phyloP scores from a whole-genome alignment of 2,329 filamentous ascomycete genomes.

The Alternaria atra region DNA sequence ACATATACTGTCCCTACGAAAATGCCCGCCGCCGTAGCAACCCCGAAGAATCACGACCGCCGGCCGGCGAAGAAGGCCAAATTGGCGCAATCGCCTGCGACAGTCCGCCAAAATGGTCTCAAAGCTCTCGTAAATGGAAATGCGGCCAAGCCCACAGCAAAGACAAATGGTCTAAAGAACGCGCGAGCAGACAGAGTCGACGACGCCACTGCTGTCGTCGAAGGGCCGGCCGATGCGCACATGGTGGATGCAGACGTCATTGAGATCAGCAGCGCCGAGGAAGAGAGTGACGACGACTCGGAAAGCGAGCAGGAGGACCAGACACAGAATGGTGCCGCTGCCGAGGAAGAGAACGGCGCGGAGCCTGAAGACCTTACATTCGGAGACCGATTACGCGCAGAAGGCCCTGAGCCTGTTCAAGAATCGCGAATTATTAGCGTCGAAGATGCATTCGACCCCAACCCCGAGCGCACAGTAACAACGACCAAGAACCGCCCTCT shows the following conservation, averaged over 20 bases:
- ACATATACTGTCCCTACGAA: not conserved
- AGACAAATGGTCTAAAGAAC: slow-evolving; percentile 63
- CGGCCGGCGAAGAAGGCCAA: slow-evolving; percentile 51
- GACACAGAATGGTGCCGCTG: slow-evolving; percentile 30
- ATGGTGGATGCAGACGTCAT: slow-evolving; percentile 53
- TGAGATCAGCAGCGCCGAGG: slow-evolving; percentile 59
- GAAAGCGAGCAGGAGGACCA: slow-evolving; percentile 34
- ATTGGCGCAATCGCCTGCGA: slow-evolving; percentile 41
- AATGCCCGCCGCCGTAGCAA: slow-evolving; percentile 48
- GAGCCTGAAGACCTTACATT: slow-evolving; percentile 74
- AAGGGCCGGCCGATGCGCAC: slow-evolving; percentile 55
- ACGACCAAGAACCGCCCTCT: slow-evolving; percentile 58
- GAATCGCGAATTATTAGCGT: slow-evolving; percentile 73
- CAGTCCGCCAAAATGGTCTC: slow-evolving; percentile 40
- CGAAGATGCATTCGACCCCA: slow-evolving; percentile 60
- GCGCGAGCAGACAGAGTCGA: slow-evolving; percentile 63
- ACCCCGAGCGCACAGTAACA: slow-evolving; percentile 57
- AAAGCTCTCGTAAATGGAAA: slow-evolving; percentile 43
- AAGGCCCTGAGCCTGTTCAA: slow-evolving; percentile 55
- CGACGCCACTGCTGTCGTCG: slow-evolving; percentile 65
- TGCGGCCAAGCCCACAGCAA: slow-evolving; percentile 54
- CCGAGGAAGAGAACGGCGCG: slow-evolving; percentile 47
- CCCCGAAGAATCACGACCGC: slow-evolving; percentile 35
- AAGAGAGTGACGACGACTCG: slow-evolving; percentile 49
- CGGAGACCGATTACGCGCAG: slow-evolving; percentile 80